Evolutionary conservation across 192 early-diverging fungal genomes (phyloP).

Genomic region (Backusella parvicylindrica): DNA sequence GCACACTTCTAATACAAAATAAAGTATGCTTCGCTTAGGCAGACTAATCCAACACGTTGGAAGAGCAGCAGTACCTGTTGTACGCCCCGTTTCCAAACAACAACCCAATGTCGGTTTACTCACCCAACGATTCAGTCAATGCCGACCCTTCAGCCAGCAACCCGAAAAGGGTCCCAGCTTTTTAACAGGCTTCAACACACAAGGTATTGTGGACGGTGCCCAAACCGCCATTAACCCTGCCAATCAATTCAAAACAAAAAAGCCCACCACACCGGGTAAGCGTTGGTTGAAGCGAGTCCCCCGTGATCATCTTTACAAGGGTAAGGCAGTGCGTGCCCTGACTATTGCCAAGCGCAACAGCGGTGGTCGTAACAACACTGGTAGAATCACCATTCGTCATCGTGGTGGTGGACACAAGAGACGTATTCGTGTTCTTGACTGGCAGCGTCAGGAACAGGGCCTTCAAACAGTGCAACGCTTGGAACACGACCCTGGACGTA

Average conservation of each 20-base stretch:
- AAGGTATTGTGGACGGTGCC: constrained; percentile 13
- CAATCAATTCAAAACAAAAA: constrained; percentile 89
- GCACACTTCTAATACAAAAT: not conserved
- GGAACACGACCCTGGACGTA: constrained; percentile 93
- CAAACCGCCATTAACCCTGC: constrained; percentile 27
- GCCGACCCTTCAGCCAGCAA: constrained; percentile 17
- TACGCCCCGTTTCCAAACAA: not conserved
- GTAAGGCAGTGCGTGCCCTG: constrained; percentile 73
- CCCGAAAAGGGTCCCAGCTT: constrained; percentile 5
- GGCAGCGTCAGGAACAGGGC: constrained; percentile 69
- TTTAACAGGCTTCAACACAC: constrained; percentile 23
- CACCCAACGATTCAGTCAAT: constrained; percentile 2
- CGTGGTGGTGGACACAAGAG: constrained; percentile 93
- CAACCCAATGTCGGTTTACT: not conserved
- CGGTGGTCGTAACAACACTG: constrained; percentile 88
- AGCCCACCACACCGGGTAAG: constrained; percentile 80
- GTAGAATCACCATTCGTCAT: constrained; percentile 87
- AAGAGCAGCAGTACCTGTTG: not conserved
- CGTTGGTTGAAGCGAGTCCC: constrained; percentile 82
- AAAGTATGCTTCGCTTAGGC: constrained; percentile 1
- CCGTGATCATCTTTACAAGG: constrained; percentile 86
- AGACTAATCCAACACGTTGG: constrained; percentile 6
- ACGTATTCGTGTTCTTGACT: constrained; percentile 85
- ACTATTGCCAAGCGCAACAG: constrained; percentile 78
- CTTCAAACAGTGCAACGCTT: constrained; percentile 81